A percentile compares a stretch with the other conserved stretches of the same genome.
Evolutionary conservation across 2,329 filamentous ascomycete genomes (phyloP).

Genomic region (Neoscytalidium dimidiatum): DNA sequence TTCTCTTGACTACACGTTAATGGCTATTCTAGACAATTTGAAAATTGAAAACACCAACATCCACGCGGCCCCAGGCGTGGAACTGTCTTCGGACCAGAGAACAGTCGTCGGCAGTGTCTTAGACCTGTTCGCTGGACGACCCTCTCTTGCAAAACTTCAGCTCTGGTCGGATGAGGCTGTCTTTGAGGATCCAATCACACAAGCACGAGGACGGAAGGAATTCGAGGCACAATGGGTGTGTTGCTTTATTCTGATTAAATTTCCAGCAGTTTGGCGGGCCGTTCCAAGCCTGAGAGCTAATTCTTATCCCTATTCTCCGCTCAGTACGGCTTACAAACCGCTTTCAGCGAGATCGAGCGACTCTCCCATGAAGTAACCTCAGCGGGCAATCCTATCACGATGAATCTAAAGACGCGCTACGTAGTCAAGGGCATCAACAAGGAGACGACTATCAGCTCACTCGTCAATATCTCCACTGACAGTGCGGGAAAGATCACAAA

Average conservation of each 20-base stretch:
- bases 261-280: too few relatives aligned
- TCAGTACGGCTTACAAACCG: conserved; percentile 59
- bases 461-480: conserved; percentile 51
- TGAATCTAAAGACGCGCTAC: conserved; percentile 57
- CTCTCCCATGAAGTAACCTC: conserved; percentile 56
- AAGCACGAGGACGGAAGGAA: conserved; percentile 57
- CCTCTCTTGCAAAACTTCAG: conserved; percentile 59
- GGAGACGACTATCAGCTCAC: conserved; percentile 53
- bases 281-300: neutral
- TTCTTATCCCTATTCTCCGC: neutral
- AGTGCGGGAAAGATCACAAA: conserved; percentile 49
- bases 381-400: conserved; percentile 60
- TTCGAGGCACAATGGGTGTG: conserved; percentile 52
- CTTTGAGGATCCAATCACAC: conserved; percentile 62
- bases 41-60: conserved; percentile 59
- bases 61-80: conserved; percentile 53
- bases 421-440: conserved; percentile 55
- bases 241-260: too few relatives aligned
- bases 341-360: conserved; percentile 61
- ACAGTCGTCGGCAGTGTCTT: conserved; percentile 60
- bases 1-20: neutral
- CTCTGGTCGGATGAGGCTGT: conserved; percentile 61
- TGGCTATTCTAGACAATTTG: conserved; percentile 28
- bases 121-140: conserved; percentile 63
- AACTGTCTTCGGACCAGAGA: conserved; percentile 53